These are phyloP conservation scores for Russula virescens DNA, from an alignment of 768 basidiomycete genomes.

Conservation along the genomic window DNA sequence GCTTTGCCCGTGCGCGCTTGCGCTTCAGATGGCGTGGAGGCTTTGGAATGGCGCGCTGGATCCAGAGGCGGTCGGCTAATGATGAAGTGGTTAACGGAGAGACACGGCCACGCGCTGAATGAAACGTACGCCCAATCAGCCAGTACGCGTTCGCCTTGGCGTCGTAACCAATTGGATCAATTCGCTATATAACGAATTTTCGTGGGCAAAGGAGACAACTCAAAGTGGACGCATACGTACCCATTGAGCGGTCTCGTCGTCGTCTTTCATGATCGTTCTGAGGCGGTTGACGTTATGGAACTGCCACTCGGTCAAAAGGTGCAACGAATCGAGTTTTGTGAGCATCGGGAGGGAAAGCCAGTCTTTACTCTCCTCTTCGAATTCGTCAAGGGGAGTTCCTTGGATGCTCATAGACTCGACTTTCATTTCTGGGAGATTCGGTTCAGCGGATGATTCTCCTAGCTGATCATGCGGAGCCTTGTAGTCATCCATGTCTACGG, in stretches of 20 bases:
- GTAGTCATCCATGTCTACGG: neutral
- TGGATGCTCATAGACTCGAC: conserved; percentile 11
- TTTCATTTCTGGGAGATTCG: conserved; percentile 6
- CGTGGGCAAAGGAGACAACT: conserved; percentile 1
- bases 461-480: neutral
- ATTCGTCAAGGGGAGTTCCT: conserved; percentile 7
- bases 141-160: conserved; percentile 74
- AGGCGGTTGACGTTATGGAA: conserved; percentile 72
- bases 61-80: conserved; percentile 77
- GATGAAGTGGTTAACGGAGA: conserved; percentile 2
- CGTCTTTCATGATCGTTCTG: conserved; percentile 66
- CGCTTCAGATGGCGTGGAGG: conserved; percentile 39
- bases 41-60: conserved; percentile 64
- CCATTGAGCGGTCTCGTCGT: conserved; percentile 76
- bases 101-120: neutral
- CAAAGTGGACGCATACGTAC: conserved; percentile 37
- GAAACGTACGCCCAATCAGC: conserved; percentile 67
- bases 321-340: conserved; percentile 67
- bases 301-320: conserved; percentile 78
- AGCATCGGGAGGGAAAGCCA: conserved; percentile 72
- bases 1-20: conserved; percentile 35
- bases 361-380: conserved; percentile 43
- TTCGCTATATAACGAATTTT: conserved; percentile 45
- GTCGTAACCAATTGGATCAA: conserved; percentile 83
- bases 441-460: neutral